These are phyloP conservation scores for Thelonectria rubi DNA, from an alignment of 2,329 filamentous ascomycete species.

Conservation along the genomic window DNA sequence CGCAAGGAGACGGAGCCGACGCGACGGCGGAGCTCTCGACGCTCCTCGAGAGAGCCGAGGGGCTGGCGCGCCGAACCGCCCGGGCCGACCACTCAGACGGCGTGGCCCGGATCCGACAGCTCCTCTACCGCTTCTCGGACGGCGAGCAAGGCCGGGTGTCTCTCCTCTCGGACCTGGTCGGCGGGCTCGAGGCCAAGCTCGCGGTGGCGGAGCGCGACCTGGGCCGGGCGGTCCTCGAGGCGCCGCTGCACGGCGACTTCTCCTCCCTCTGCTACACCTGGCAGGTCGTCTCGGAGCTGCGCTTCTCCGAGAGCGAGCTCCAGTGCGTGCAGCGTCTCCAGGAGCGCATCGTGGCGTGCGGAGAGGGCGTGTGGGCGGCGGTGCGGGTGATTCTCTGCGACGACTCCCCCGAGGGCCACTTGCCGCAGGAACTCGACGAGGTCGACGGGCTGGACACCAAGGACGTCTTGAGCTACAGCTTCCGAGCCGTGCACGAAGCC, in stretches of 20 bases:
- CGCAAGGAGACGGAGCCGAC: slow-evolving; percentile 20
- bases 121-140: slow-evolving; percentile 69
- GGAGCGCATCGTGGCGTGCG: slow-evolving; percentile 65
- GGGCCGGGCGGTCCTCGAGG: slow-evolving; percentile 70
- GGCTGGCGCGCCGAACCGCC: slow-evolving; percentile 73
- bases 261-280: slow-evolving; percentile 69
- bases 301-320: slow-evolving; percentile 50
- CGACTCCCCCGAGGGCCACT: slow-evolving; percentile 91
- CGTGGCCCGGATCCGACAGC: slow-evolving; percentile 77
- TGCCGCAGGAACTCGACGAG: slow-evolving; percentile 79
- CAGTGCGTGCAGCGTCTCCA: slow-evolving; percentile 55
- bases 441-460: slow-evolving; percentile 80
- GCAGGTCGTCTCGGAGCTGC: slow-evolving; percentile 57
- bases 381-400: slow-evolving; percentile 86
- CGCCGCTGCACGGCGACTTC: slow-evolving; percentile 75
- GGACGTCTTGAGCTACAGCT: slow-evolving; percentile 92
- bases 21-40: slow-evolving; percentile 50
- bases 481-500: slow-evolving; percentile 92
- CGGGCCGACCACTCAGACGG: slow-evolving; percentile 94
- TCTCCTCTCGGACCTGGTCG: slow-evolving; percentile 67
- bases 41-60: slow-evolving; percentile 63
- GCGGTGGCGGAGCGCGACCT: slow-evolving; percentile 70
- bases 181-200: slow-evolving; percentile 72
- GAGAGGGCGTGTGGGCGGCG: slow-evolving; percentile 77
- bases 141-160: slow-evolving; percentile 53